Base-by-base conservation (phyloP, 768 basidiomycete species). In the Tricholoma saponaceum region DNA sequence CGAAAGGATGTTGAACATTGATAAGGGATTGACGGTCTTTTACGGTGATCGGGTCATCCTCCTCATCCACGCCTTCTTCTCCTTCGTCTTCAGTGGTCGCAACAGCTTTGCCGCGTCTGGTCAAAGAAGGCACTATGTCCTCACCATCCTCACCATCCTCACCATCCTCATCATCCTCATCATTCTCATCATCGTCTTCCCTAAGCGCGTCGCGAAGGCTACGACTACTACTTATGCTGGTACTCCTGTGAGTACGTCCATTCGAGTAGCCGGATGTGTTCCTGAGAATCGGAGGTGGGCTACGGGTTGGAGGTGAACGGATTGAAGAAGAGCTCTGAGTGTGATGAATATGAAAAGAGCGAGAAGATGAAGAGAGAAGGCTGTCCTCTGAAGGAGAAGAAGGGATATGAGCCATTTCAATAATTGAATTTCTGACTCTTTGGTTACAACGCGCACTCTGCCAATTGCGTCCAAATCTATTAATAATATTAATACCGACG, bases 1-100 rank as follows among this genome's bases (percentile, higher is more conserved):
- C 97, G 71, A 99, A 99, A 13, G 97, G 97, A 71, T 99, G 97
- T 68, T 96, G 92, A 68, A 97, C 95, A 74, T 99, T 99, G 69
- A 98, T 97, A 65, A 97, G 89, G 43, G 95, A 97, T 71, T 99
- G 97, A 28, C 97, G 84, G 64, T 98, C 95, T 73, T 89, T 92
- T 63, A 99, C 74, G 0, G 96, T 98, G 60, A 96, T 89, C 3
- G 86, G 92, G 65, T 95, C 94, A 28, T 87, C 86, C 16, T 89
- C 89, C 5, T 95, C 94, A 32, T 87, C 87, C n/a, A 87, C 89
- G 8, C 64, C 74, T 44, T 74, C 76, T 12, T 75, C 76, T 47
- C 73, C 72, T 10, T 78, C 74, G n/a, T 72, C 76, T 23, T 59
- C 67, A 26, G 63, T 76, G 12, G 69, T 61, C 10, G 72, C 75